Conservation (phyloP, 768 basidiomycete species). For the Phlebiopsis flavidoalba region DNA sequence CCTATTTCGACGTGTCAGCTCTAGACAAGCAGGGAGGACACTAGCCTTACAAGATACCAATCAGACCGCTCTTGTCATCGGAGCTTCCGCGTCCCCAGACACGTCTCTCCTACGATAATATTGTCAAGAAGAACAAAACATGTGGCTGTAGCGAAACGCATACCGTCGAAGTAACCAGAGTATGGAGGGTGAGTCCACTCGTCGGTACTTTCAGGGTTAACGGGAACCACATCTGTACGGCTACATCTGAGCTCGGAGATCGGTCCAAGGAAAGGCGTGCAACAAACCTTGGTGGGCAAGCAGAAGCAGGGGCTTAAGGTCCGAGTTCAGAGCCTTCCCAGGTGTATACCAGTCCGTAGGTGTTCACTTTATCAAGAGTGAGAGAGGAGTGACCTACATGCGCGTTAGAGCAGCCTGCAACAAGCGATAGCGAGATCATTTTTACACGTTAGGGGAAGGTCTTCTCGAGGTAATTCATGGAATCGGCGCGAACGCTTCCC, state of each 20-base stretch:
- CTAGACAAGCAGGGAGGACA: background rate
- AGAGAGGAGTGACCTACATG: conserved; percentile 42
- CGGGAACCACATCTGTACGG: conserved; percentile 42
- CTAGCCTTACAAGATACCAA: conserved; percentile 26
- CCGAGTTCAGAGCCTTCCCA: conserved; percentile 49
- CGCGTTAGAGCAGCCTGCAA: no score
- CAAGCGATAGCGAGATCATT: conserved; percentile 8
- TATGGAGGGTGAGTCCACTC: conserved; percentile 47
- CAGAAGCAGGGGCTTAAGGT: conserved; percentile 50
- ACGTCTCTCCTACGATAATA: conserved; percentile 11
- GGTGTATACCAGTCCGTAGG: conserved; percentile 54
- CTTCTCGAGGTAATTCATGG: conserved; percentile 34
- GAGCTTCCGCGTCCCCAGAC: conserved; percentile 31
- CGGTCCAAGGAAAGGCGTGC: conserved; percentile 23
- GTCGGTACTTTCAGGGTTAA: conserved; percentile 37
- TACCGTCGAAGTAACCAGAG: conserved; percentile 41
- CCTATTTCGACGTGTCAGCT: conserved; percentile 14
- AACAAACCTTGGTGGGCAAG: conserved; percentile 38
- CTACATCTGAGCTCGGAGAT: background rate
- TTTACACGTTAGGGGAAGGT: conserved; percentile 63
- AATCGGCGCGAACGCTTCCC: conserved; percentile 33
- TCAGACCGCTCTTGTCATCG: conserved; percentile 31
- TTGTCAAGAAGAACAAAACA: no score
- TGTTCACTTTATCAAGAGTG: conserved; percentile 51
- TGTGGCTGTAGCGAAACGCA: background rate